phyloP scores from a whole-genome alignment of 345 rosid genomes.

The Geranium rotundifolium region DNA sequence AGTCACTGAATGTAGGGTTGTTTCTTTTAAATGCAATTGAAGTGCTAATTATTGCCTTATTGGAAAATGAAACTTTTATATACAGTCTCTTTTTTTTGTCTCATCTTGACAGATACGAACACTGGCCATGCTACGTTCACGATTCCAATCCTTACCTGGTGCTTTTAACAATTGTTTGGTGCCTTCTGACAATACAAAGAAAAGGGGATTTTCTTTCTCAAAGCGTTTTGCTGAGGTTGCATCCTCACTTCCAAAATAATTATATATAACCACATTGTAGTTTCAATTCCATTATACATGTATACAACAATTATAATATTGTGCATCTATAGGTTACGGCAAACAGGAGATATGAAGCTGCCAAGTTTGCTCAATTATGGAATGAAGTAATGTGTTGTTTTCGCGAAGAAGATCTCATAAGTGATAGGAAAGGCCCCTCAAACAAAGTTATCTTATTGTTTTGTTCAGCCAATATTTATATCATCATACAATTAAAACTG shows the following conservation, averaged over 20 bases:
- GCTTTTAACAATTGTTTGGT: slow-evolving; percentile 84
- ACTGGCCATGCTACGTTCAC: slow-evolving; percentile 88
- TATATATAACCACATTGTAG: no score
- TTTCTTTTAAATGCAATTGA: background rate
- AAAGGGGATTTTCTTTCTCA: slow-evolving; percentile 78
- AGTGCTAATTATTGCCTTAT: background rate
- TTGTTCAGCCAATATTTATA: slow-evolving; percentile 8
- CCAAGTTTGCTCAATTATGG: slow-evolving; percentile 96
- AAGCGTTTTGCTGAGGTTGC: slow-evolving; percentile 78
- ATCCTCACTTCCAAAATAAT: background rate
- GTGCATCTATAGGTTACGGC: slow-evolving; percentile 54
- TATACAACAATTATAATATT: slow-evolving; percentile 8
- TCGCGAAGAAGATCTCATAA: slow-evolving; percentile 98
- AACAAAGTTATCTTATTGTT: slow-evolving; percentile 5
- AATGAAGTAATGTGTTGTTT: slow-evolving; percentile 88
- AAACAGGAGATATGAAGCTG: slow-evolving; percentile 91
- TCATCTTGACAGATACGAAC: slow-evolving; percentile 58
- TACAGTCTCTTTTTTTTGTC: background rate
- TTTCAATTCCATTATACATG: no score
- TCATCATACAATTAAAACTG: slow-evolving; percentile 12
- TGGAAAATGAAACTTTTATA: background rate
- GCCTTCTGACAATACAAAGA: slow-evolving; percentile 64
- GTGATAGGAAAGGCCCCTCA: slow-evolving; percentile 64
- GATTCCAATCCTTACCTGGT: slow-evolving; percentile 89
- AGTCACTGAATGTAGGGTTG: background rate